These are phyloP conservation scores for Kwoniella heveanensis DNA, from an alignment of 768 basidiomycete species.

Conservation along the genomic window DNA sequence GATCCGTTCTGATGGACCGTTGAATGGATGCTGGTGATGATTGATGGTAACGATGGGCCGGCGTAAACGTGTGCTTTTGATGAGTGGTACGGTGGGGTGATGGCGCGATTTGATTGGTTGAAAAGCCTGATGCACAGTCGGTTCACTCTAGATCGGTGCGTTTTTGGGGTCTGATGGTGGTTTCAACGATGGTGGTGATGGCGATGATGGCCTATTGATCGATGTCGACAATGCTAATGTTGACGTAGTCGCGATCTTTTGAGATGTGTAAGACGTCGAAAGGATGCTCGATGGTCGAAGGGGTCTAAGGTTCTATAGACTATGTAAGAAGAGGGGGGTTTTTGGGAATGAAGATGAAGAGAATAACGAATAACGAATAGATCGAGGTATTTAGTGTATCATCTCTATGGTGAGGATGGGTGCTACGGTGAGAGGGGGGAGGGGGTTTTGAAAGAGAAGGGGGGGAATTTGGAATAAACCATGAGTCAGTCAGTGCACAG, in stretches of 20 bases:
- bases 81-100: not conserved
- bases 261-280: slow-evolving; percentile 6
- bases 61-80: not conserved
- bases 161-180: not conserved
- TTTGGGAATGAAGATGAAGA: slow-evolving; percentile 11
- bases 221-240: slow-evolving; percentile 3
- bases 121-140: not conserved
- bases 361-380: slow-evolving; percentile 22
- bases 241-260: slow-evolving; percentile 4
- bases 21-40: slow-evolving; percentile 7
- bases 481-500: not conserved
- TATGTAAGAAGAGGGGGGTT: slow-evolving; percentile 3
- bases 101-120: slow-evolving; percentile 2
- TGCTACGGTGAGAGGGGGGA: not conserved
- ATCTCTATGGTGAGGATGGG: not conserved
- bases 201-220: slow-evolving; percentile 3
- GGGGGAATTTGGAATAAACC: slow-evolving; percentile 12
- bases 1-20: not conserved
- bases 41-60: no score
- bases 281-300: no score
- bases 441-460: not conserved
- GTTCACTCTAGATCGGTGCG: not conserved
- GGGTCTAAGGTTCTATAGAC: not conserved
- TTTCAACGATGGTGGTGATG: slow-evolving; percentile 7
- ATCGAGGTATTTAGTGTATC: no score